These are phyloP conservation scores for Barnettozyma californica DNA, from an alignment of 805 yeast species.

Conservation along the genomic window DNA sequence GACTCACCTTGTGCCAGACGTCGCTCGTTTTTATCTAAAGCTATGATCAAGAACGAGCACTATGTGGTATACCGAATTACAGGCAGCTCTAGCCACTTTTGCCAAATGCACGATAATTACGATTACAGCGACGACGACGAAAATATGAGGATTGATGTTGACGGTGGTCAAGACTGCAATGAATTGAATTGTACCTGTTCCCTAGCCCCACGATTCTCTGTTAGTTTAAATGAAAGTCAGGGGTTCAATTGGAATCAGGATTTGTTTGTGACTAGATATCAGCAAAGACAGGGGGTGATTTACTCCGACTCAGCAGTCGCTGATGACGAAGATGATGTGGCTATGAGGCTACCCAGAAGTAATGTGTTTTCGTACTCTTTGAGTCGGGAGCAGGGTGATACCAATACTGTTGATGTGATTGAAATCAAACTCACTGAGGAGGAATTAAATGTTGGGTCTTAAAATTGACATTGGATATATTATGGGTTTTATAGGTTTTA, in stretches of 20 bases:
- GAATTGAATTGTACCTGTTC: slow-evolving; percentile 4
- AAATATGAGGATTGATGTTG: not conserved
- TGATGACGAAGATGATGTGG: not conserved
- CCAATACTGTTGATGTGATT: slow-evolving; percentile 19
- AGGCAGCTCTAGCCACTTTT: not conserved
- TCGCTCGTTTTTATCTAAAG: slow-evolving; percentile 48
- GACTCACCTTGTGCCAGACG: slow-evolving; percentile 49
- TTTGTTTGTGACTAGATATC: slow-evolving; percentile 65
- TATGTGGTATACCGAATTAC: slow-evolving; percentile 45
- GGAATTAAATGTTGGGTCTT: slow-evolving; percentile 5
- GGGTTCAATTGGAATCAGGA: slow-evolving; percentile 79
- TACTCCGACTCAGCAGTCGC: slow-evolving; percentile 29
- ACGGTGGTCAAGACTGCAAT: too few relatives aligned
- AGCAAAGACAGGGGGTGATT: slow-evolving; percentile 43
- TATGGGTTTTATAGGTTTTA: not conserved
- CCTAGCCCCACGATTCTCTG: slow-evolving; percentile 28
- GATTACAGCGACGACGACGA: not conserved
- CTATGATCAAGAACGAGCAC: slow-evolving; percentile 54
- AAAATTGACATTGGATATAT: not conserved
- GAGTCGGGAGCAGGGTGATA: slow-evolving; percentile 15
- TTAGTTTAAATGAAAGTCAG: slow-evolving; percentile 56
- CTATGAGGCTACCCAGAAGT: not conserved
- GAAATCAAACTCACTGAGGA: slow-evolving; percentile 20
- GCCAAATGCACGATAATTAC: slow-evolving; percentile 3
- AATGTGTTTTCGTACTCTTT: slow-evolving; percentile 11